A percentile compares a stretch with the other conserved stretches of the same genome.
phyloP scores from a whole-genome alignment of 78 protist species.

The Isochrysis galbana region DNA sequence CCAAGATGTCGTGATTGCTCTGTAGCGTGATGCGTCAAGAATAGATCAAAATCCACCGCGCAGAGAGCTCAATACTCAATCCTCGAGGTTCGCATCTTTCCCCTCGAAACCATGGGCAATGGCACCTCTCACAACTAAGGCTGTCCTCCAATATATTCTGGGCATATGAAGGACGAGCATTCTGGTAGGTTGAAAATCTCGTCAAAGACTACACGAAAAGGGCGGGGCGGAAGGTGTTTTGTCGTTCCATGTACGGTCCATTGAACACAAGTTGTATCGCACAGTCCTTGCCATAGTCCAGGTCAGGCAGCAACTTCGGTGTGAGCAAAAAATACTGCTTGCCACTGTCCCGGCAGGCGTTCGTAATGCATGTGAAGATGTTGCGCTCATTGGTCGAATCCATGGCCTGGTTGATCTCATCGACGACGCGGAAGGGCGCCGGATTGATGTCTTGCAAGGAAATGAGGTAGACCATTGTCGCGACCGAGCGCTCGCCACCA shows the following conservation, averaged over 20 bases:
- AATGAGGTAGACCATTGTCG: slow-evolving; percentile 86
- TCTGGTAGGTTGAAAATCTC: no score
- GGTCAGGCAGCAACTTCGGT: slow-evolving; percentile 85
- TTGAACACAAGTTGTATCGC: slow-evolving; percentile 75
- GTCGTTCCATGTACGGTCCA: slow-evolving; percentile 81
- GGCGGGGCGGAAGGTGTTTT: slow-evolving; percentile 29
- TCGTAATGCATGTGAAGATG: slow-evolving; percentile 73
- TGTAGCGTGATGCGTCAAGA: no score
- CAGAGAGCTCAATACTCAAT: no score
- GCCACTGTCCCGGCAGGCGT: slow-evolving; percentile 42
- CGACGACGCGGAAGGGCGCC: slow-evolving; percentile 90
- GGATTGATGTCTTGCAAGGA: slow-evolving; percentile 74
- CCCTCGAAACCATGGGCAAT: no score
- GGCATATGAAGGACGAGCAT: no score
- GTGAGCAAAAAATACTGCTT: slow-evolving; percentile 91
- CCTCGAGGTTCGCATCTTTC: no score
- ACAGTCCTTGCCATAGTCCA: slow-evolving; percentile 59
- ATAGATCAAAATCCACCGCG: no score
- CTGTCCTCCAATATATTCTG: no score
- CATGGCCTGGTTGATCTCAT: slow-evolving; percentile 86
- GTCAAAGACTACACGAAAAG: no score
- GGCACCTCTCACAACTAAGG: no score
- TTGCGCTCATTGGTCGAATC: slow-evolving; percentile 76
- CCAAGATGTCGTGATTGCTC: no score
- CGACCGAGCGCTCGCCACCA: slow-evolving; percentile 82